Evolutionary conservation across 345 rosid genomes (phyloP), one percentile per base, ranked within the genome.

Genomic region (Heritiera littoralis): DNA sequence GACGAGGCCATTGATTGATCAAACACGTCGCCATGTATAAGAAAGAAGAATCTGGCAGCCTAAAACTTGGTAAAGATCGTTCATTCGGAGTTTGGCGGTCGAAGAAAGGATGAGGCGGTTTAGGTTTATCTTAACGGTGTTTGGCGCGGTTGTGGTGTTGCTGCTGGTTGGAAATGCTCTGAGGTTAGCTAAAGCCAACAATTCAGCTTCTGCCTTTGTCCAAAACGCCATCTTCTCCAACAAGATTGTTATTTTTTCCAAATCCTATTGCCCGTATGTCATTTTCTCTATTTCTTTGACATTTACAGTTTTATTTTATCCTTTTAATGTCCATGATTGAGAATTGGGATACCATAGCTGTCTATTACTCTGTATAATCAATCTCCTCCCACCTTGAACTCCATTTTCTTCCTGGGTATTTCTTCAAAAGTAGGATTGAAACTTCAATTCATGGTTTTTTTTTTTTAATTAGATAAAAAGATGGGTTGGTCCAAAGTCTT

Each of bases 211-310:
- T 0, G 98, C 92, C 43, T 92, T 89, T 55, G 98, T 94, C n/a
- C 97, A 91, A 78, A 87, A 94, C 86, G 74, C 85, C 64, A 91
- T 94, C 83, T 89, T 86, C 87, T 94, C 98, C 84, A 87, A 92
- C 89, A 89, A 86, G 89, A 93, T 93, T 67, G 94, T 92, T 82
- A 87, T 93, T 80, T 95, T 95, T 92, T 95, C 98, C 86, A 95
- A 95, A 64, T 95, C 98, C 13, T 95, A 93, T 81, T 95, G 98
- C 90, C 98, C 98, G 98, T 95, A 86, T 46, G 85, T 73, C 48
- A 40, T 23, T 55, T 12, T 71, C 76, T 66, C 59, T 74, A 9
- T 69, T 43, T 41, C 41, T 76, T 28, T 17, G 20, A n/a, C 13
- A 56, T 55, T 55, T 55, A 17, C 20, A 18, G 23, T 55, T 55